phyloP scores from a whole-genome alignment of 2,329 filamentous ascomycete species.

The Phoma herbarum region DNA sequence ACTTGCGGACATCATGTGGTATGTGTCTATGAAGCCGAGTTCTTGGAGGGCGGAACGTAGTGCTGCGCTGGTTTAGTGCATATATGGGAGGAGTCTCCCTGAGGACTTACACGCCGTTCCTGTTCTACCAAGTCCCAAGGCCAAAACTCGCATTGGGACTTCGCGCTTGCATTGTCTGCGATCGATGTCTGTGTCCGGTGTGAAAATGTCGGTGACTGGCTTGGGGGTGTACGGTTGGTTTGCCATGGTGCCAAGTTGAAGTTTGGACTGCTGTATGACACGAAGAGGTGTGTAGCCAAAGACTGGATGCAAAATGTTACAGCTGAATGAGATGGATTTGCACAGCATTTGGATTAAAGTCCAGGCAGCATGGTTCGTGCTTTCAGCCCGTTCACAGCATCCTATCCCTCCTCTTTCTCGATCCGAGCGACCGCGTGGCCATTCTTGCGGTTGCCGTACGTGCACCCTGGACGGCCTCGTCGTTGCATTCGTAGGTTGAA shows the following conservation, averaged over 20 bases:
- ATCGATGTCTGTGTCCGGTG: constrained; percentile 61
- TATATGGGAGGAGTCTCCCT: not conserved
- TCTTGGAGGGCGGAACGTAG: constrained; percentile 71
- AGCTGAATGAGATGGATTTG: not conserved
- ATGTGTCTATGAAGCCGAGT: constrained; percentile 63
- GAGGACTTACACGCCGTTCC: not conserved
- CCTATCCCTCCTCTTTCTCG: not conserved
- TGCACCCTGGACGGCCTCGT: not conserved
- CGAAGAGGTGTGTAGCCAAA: not conserved
- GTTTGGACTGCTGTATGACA: not conserved
- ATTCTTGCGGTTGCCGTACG: not conserved
- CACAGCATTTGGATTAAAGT: not conserved
- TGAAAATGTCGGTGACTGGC: constrained; percentile 26
- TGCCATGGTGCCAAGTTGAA: not conserved
- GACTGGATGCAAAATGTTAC: not conserved
- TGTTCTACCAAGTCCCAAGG: not conserved
- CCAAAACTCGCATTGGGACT: not conserved
- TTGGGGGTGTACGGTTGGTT: constrained; percentile 16
- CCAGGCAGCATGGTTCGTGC: not conserved
- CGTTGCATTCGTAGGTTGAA: constrained; percentile 5
- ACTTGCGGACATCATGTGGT: constrained; percentile 66
- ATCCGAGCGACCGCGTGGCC: not conserved
- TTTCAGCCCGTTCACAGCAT: not conserved
- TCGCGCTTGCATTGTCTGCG: constrained; percentile 3
- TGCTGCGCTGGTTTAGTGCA: not conserved